A percentile compares a stretch with the other conserved stretches of the same genome.
These are phyloP conservation scores for Diplodia mutila DNA, from an alignment of 2,329 filamentous ascomycete species.

Conservation along the genomic window DNA sequence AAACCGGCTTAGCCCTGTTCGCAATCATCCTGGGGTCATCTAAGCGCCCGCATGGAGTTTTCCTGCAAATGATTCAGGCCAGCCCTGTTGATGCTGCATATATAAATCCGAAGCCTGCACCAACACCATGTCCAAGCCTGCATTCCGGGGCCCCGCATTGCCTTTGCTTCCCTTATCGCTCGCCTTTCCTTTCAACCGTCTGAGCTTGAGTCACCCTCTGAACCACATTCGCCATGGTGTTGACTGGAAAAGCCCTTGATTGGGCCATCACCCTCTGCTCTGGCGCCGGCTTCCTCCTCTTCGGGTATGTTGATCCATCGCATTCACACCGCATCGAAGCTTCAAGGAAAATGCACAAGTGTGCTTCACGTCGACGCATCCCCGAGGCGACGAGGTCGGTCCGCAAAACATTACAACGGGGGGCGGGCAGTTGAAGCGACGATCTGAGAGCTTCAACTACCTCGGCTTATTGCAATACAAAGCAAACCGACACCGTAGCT, in stretches of 20 bases:
- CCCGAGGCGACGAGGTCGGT: no score
- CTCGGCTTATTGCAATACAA: no score
- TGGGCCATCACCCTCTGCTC: constrained; percentile 25
- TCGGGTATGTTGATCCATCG: constrained; percentile 16
- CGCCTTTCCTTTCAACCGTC: background rate
- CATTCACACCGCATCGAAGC: no score
- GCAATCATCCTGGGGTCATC: constrained; percentile 6
- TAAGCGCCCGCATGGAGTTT: constrained; percentile 11
- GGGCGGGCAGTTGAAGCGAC: no score
- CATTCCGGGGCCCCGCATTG: constrained; percentile 1
- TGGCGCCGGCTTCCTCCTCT: constrained; percentile 24
- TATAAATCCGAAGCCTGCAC: constrained; percentile 9
- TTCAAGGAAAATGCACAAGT: no score
- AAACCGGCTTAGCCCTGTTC: constrained; percentile 1
- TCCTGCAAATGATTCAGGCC: constrained; percentile 17
- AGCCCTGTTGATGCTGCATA: constrained; percentile 3
- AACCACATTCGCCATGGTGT: background rate
- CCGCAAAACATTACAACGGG: no score
- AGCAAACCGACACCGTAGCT: no score
- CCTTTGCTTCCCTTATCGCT: background rate
- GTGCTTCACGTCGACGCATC: no score
- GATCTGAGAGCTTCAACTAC: no score
- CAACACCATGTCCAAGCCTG: background rate
- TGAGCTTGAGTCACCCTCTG: background rate
- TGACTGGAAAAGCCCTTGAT: constrained; percentile 24